A percentile compares a stretch with the other conserved stretches of the same genome.
Evolutionary conservation across 305 asterid species (phyloP).

Genomic region (Lippia alba): DNA sequence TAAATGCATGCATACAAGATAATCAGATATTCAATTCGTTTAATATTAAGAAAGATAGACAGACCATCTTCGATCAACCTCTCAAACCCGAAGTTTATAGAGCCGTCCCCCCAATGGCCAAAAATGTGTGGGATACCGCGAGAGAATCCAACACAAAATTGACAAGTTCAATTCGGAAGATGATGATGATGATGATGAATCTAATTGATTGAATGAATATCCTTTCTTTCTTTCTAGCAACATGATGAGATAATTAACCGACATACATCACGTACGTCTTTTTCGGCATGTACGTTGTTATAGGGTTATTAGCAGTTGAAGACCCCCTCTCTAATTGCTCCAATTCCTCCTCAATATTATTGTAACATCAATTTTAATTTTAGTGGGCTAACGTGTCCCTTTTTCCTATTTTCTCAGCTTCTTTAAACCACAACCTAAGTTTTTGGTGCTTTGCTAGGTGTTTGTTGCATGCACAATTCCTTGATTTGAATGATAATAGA

Average conservation of each 20-base stretch:
- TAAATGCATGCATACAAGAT: no score
- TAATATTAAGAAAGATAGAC: no score
- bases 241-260: slow-evolving; percentile 6
- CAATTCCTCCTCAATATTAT: slow-evolving; percentile 12
- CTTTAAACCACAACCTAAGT: background rate
- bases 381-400: slow-evolving; percentile 19
- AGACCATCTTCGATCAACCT: no score
- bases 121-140: no score
- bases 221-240: background rate
- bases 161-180: slow-evolving; percentile 1
- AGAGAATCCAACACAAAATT: slow-evolving; percentile 8
- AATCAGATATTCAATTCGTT: no score
- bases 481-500: no score
- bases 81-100: background rate
- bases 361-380: background rate
- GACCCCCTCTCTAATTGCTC: background rate
- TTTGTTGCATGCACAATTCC: background rate
- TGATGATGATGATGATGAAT: background rate
- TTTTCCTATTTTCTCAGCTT: background rate
- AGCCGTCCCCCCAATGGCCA: background rate
- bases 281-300: background rate
- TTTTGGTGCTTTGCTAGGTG: slow-evolving; percentile 20
- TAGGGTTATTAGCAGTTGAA: background rate
- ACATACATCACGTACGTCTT: background rate
- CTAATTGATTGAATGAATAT: background rate